Percentiles rank a stretch among this genome's conserved stretches.
phyloP scores from a whole-genome alignment of 805 yeast genomes.

The Yarrowia yakushimensis region DNA sequence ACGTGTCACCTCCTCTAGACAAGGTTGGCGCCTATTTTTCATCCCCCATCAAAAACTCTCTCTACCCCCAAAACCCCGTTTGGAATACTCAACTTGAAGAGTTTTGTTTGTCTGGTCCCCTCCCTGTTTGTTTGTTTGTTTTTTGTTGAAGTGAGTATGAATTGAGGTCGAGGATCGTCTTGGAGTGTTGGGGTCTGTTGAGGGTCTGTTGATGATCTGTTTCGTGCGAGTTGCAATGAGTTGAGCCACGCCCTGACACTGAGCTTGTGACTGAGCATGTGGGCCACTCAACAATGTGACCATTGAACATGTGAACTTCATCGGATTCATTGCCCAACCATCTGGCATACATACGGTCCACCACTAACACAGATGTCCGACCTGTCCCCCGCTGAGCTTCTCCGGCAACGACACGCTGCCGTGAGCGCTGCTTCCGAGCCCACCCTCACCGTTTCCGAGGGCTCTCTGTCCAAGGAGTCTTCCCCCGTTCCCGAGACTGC shows the following conservation, averaged over 20 bases:
- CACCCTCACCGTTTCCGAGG: conserved; percentile 17
- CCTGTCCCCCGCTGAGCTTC: conserved; percentile 27
- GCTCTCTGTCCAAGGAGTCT: conserved; percentile 24
- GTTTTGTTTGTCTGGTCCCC: conserved; percentile 22
- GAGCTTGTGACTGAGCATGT: no score
- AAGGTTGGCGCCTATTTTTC: conserved; percentile 14
- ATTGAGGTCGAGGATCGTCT: background rate
- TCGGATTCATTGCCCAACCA: no score
- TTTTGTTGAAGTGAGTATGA: conserved; percentile 18
- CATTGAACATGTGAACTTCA: no score
- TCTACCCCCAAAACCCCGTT: conserved; percentile 21
- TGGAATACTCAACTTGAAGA: conserved; percentile 19
- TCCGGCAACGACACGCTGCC: conserved; percentile 26
- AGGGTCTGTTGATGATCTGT: no score
- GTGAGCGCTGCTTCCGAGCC: conserved; percentile 18
- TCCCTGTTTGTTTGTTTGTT: conserved; percentile 21
- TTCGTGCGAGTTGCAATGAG: background rate
- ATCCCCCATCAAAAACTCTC: conserved; percentile 13
- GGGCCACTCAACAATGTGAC: no score
- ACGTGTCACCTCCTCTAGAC: conserved; percentile 22
- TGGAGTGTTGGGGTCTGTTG: background rate
- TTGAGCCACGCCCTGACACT: background rate
- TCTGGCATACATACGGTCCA: no score
- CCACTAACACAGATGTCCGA: conserved; percentile 23
- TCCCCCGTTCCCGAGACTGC: conserved; percentile 14